These are phyloP conservation scores for Fusarium protoensiforme DNA, from an alignment of 2,329 filamentous ascomycete species.

Conservation along the genomic window DNA sequence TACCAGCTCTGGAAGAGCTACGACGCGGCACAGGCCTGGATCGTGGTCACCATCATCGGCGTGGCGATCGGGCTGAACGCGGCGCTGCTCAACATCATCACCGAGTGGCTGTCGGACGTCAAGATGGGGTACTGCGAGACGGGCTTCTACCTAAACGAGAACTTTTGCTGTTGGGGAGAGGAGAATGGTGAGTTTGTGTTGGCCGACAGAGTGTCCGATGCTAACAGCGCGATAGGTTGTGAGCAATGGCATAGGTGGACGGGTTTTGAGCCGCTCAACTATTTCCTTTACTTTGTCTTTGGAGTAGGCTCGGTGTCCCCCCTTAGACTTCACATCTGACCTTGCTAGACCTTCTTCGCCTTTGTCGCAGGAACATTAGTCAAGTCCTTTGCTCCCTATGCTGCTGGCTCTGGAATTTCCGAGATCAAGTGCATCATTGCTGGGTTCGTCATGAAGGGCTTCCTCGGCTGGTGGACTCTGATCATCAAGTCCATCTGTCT, in stretches of 20 bases:
- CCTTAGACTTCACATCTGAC: conserved; percentile 12
- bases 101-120: conserved; percentile 95
- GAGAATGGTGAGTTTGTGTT: conserved; percentile 71
- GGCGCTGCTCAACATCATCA: conserved; percentile 92
- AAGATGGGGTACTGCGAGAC: conserved; percentile 97
- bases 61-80: conserved; percentile 94
- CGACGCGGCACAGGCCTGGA: conserved; percentile 97
- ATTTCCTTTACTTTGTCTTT: conserved; percentile 87
- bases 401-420: conserved; percentile 94
- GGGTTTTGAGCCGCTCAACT: conserved; percentile 80
- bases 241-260: conserved; percentile 92
- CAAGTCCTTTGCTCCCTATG: conserved; percentile 93
- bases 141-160: conserved; percentile 96
- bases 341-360: conserved; percentile 76
- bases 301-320: conserved; percentile 64
- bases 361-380: conserved; percentile 86
- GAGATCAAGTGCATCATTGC: conserved; percentile 99
- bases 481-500: conserved; percentile 93
- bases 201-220: neutral
- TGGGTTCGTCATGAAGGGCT: conserved; percentile 99
- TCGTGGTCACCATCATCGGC: conserved; percentile 93
- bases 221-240: conserved; percentile 68
- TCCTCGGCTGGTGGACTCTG: conserved; percentile 90
- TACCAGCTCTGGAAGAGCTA: conserved; percentile 86
- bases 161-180: conserved; percentile 97